phyloP scores from a whole-genome alignment of 805 yeast genomes.

The Candida piceae region DNA sequence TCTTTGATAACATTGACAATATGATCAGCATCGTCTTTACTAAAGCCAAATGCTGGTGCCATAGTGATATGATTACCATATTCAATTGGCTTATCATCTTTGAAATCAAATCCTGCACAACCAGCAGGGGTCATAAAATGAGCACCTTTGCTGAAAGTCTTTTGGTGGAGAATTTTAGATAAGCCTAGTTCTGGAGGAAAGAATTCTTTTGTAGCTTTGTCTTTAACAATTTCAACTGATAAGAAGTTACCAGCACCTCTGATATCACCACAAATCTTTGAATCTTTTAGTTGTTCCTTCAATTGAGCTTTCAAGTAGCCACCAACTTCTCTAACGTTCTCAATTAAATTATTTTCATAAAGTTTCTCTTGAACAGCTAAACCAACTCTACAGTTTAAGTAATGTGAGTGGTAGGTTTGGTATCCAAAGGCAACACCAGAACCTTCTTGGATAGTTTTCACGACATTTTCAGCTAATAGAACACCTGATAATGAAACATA shows the following conservation, averaged over 20 bases:
- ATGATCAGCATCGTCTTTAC: constrained; percentile 36
- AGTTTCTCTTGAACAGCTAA: constrained; percentile 42
- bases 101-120: constrained; percentile 24
- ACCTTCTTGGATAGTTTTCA: constrained; percentile 33
- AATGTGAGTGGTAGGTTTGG: constrained; percentile 49
- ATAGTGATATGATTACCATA: constrained; percentile 42
- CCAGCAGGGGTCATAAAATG: constrained; percentile 44
- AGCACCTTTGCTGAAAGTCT: constrained; percentile 41
- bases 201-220: constrained; percentile 47
- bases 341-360: constrained; percentile 28
- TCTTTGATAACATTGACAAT: constrained; percentile 37
- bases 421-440: constrained; percentile 38
- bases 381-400: constrained; percentile 43
- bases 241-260: constrained; percentile 63
- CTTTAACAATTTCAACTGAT: constrained; percentile 52
- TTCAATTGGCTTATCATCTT: constrained; percentile 26
- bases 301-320: constrained; percentile 36
- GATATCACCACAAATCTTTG: constrained; percentile 48
- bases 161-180: constrained; percentile 31
- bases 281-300: constrained; percentile 30
- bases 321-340: constrained; percentile 41
- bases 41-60: constrained; percentile 43
- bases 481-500: constrained; percentile 46
- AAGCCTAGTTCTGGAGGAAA: constrained; percentile 35
- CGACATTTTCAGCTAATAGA: constrained; percentile 36